Base-by-base conservation (phyloP, 2,329 filamentous ascomycete species). In the Podosphaera xanthii region DNA sequence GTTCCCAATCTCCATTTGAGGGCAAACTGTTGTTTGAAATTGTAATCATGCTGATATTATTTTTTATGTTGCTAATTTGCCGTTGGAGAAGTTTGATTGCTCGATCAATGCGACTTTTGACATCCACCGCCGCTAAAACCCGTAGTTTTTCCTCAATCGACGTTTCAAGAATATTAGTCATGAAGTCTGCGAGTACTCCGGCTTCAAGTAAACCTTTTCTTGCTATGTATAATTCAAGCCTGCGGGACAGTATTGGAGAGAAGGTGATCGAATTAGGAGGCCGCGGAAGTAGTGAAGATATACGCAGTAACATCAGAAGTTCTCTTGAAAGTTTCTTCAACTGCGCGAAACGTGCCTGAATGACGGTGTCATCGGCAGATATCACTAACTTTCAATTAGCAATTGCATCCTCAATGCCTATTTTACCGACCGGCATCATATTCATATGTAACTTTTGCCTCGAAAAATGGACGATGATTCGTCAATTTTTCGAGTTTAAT, bases 81-180 rank as follows among this genome's bases (percentile, higher is more conserved):
- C 86, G 81, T 66, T 86, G 83, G 46, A 98, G 73, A 40, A 97
- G 77, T 67, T 90, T 87, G 60, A 94, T 84, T 14, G 94, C 88
- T 65, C 83, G 84, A 62, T 85, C 81, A 59, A 97, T 76, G 44
- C 92, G 79, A 54, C 85, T 80, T 64, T 86, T 86, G 54, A 92
- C 76, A 65, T 90, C 82, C 4, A 94, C 72, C 0, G 89, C 82
- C n/a, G 87, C 81, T 42, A 98, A 75, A 14, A 98, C 80, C 59
- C 86, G 81, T 59, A 98, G 76, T 71, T 94, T 96, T 69, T 98
- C 92, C 70, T 95, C 88, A 63, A 94, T 86, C 8, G 82, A 85
- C 57, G 86, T 83, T 63, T 95, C 88, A 2, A 94, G 80, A 33
- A 97, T 79, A 68, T 95, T 94, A 46, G 88, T 84, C 88, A 98